These are phyloP conservation scores for Penicillium sclerotiorum DNA, from an alignment of 2,329 filamentous ascomycete genomes.

Conservation along the genomic window DNA sequence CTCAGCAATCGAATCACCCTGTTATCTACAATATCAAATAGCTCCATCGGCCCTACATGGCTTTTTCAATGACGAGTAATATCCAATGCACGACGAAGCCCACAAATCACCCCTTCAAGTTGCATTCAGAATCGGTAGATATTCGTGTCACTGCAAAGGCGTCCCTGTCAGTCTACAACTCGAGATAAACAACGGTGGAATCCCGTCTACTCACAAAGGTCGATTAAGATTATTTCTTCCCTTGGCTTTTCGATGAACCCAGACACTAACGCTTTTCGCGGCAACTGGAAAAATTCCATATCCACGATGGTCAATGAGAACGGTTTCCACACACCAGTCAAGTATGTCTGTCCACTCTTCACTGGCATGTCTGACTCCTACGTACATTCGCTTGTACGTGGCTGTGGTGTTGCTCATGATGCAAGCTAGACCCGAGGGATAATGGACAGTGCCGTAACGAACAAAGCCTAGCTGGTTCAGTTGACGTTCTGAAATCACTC, in stretches of 20 bases:
- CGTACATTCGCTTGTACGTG: constrained; percentile 61
- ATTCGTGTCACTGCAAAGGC: constrained; percentile 13
- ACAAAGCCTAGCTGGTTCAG: constrained; percentile 47
- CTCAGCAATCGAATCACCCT: not conserved
- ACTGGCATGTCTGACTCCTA: constrained; percentile 60
- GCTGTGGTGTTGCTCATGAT: constrained; percentile 58
- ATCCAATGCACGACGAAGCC: not conserved
- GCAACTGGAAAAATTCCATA: constrained; percentile 61
- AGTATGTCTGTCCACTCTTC: constrained; percentile 68
- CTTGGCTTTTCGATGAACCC: constrained; percentile 60
- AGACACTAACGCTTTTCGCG: constrained; percentile 61
- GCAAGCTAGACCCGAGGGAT: constrained; percentile 57
- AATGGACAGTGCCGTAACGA: constrained; percentile 53
- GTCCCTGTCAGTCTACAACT: not conserved
- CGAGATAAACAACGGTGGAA: no score
- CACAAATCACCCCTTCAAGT: not conserved
- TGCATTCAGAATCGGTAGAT: constrained; percentile 3
- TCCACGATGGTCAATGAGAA: constrained; percentile 62
- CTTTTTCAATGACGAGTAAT: not conserved
- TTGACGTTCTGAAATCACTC: not conserved
- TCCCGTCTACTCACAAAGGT: constrained; percentile 45
- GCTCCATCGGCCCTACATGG: not conserved
- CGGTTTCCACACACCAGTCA: constrained; percentile 56
- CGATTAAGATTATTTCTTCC: constrained; percentile 51
- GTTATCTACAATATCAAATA: not conserved